Conservation (phyloP, 495 filamentous ascomycete genomes). For the Penicillium ucsense region DNA sequence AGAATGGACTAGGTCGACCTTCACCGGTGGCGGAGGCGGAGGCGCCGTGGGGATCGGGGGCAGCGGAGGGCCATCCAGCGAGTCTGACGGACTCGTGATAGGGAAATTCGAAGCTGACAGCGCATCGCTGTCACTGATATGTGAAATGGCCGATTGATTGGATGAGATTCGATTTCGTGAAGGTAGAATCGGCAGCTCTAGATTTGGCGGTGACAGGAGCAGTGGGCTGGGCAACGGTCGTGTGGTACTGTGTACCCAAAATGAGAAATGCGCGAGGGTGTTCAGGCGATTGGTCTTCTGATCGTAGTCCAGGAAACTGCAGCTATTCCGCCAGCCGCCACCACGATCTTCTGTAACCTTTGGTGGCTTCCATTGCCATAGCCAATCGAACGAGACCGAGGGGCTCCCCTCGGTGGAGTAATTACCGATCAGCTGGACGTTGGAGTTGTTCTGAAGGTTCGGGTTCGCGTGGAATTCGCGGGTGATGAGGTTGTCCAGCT, state of each 20-base stretch:
- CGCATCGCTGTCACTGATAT: slow-evolving; percentile 56
- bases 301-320: slow-evolving; percentile 95
- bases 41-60: slow-evolving; percentile 29
- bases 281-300: slow-evolving; percentile 81
- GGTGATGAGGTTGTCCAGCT: slow-evolving; percentile 88
- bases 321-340: slow-evolving; percentile 89
- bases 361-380: slow-evolving; percentile 93
- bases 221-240: slow-evolving; percentile 23
- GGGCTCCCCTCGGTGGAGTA: slow-evolving; percentile 69
- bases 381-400: slow-evolving; percentile 88
- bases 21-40: slow-evolving; percentile 48
- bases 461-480: slow-evolving; percentile 95
- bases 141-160: slow-evolving; percentile 68
- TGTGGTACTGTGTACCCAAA: slow-evolving; percentile 75
- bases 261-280: slow-evolving; percentile 83
- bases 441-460: slow-evolving; percentile 93
- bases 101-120: slow-evolving; percentile 42
- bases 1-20: slow-evolving; percentile 79
- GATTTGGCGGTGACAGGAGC: slow-evolving; percentile 51
- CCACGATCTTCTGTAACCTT: slow-evolving; percentile 73
- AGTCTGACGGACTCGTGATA: slow-evolving; percentile 53
- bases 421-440: slow-evolving; percentile 86
- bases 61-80: slow-evolving; percentile 31
- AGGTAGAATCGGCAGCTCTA: slow-evolving; percentile 62
- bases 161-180: slow-evolving; percentile 74